These are phyloP conservation scores for Oenanthe javanica DNA, from an alignment of 140 eudicot species.

Conservation along the genomic window DNA sequence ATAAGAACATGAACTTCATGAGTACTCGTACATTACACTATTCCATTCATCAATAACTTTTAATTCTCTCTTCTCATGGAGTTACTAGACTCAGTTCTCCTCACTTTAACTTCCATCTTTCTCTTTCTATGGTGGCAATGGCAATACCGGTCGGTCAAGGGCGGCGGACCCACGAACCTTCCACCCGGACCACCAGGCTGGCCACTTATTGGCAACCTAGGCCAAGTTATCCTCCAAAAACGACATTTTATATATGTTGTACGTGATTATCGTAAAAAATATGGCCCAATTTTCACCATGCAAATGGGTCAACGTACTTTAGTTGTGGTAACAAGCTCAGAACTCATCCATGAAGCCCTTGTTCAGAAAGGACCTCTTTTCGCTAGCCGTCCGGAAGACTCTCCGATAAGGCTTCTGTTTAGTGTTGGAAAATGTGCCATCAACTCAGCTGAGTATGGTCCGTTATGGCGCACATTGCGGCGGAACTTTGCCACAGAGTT, in stretches of 20 bases:
- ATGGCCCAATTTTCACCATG: constrained; percentile 95
- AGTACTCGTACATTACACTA: neutral
- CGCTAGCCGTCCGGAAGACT: constrained; percentile 80
- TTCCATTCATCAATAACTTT: neutral
- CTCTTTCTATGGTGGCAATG: constrained; percentile 54
- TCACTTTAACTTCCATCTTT: constrained; percentile 29
- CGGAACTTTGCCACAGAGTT: constrained; percentile 85
- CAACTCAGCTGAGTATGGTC: constrained; percentile 87
- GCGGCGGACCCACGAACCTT: constrained; percentile 34
- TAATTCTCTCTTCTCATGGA: constrained; percentile 27
- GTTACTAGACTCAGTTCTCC: constrained; percentile 29
- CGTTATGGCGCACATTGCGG: constrained; percentile 75
- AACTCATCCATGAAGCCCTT: constrained; percentile 85
- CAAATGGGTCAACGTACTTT: constrained; percentile 93
- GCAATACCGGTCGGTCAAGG: constrained; percentile 20
- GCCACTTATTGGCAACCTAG: constrained; percentile 83
- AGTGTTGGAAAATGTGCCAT: constrained; percentile 90
- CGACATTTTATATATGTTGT: constrained; percentile 72
- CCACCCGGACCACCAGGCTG: constrained; percentile 97
- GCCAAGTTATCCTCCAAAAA: constrained; percentile 73
- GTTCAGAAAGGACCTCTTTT: constrained; percentile 66
- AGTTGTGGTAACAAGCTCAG: constrained; percentile 65
- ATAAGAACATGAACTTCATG: neutral
- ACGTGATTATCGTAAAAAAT: constrained; percentile 62
- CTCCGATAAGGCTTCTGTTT: constrained; percentile 75